These are phyloP conservation scores for Microdochium nivale DNA, from an alignment of 2,329 filamentous ascomycete genomes.

Conservation along the genomic window DNA sequence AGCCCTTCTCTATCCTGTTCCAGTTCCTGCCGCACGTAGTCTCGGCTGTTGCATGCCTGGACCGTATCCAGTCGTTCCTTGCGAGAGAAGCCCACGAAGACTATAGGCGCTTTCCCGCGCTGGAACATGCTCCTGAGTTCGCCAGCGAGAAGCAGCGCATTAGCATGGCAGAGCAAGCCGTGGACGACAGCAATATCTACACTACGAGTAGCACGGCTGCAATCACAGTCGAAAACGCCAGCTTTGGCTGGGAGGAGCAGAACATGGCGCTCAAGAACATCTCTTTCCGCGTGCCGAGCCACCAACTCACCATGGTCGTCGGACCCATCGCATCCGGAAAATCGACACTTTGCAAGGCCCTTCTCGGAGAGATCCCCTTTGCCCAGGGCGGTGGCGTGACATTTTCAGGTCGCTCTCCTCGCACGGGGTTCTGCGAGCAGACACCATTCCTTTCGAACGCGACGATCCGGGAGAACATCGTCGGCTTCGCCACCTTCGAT, in stretches of 20 bases:
- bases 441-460: constrained; percentile 24
- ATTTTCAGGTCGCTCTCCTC: constrained; percentile 7
- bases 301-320: constrained; percentile 28
- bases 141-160: background rate
- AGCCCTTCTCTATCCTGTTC: constrained; percentile 29
- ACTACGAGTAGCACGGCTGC: constrained; percentile 1
- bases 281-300: constrained; percentile 19
- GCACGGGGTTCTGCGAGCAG: constrained; percentile 27
- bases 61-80: constrained; percentile 29
- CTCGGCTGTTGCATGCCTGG: constrained; percentile 28
- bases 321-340: constrained; percentile 36
- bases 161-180: background rate
- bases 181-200: background rate
- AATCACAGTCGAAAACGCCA: constrained; percentile 13
- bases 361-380: constrained; percentile 27
- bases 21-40: constrained; percentile 26
- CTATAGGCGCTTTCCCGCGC: constrained; percentile 7
- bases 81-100: constrained; percentile 16
- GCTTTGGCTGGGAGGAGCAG: constrained; percentile 24
- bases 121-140: background rate
- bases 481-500: constrained; percentile 17
- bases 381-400: constrained; percentile 12
- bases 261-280: constrained; percentile 19
- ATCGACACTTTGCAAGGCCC: constrained; percentile 30
- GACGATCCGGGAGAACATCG: constrained; percentile 20